These are phyloP conservation scores for Platanthera guangdongensis DNA, from an alignment of 106 monocot species.

Conservation along the genomic window DNA sequence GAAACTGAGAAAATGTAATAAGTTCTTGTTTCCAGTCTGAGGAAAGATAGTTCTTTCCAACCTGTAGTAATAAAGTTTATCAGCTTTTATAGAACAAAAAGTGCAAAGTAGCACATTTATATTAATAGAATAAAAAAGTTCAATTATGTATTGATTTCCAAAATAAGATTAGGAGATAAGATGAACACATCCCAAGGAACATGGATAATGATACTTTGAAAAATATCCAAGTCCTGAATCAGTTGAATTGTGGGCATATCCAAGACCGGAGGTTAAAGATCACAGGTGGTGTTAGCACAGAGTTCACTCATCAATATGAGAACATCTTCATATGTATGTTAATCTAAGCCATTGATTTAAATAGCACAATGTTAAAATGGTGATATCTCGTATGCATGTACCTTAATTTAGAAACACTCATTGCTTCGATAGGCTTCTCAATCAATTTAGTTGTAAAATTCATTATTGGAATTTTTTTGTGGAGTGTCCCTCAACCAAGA, in stretches of 20 bases:
- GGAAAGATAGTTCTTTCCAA: slow-evolving; percentile 80
- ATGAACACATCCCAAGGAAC: background rate
- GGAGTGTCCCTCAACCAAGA: too few species aligned
- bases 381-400: background rate
- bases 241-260: too few species aligned
- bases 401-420: background rate
- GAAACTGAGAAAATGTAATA: slow-evolving; percentile 86
- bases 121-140: background rate
- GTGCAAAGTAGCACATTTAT: background rate
- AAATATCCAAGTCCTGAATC: background rate
- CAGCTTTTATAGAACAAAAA: background rate
- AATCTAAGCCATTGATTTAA: background rate
- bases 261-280: too few species aligned
- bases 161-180: background rate
- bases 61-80: slow-evolving; percentile 33
- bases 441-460: background rate
- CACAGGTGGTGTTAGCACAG: background rate
- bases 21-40: slow-evolving; percentile 96
- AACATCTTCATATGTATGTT: background rate
- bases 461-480: too few species aligned
- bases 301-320: background rate
- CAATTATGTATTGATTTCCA: background rate
- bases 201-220: background rate
- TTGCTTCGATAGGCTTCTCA: too few species aligned
- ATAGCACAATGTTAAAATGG: background rate